Base-by-base conservation (phyloP, 2,329 filamentous ascomycete species). In the Cadophora malorum region DNA sequence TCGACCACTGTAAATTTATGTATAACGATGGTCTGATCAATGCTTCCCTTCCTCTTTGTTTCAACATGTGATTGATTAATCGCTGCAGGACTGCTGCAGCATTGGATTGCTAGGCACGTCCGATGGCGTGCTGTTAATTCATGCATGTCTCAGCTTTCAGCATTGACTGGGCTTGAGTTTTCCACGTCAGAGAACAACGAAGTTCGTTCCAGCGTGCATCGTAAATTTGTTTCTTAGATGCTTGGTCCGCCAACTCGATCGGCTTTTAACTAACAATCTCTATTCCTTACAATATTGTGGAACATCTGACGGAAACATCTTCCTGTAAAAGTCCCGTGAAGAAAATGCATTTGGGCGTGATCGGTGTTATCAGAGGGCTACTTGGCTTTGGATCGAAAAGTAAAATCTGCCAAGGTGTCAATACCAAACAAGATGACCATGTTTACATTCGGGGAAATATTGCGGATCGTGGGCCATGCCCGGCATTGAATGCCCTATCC, bases 401-500 rank as follows among this genome's bases (percentile, higher is more conserved):
- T 21, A 64, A 58, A 16, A 38, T 41, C 1, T 41, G 23, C n/a
- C 31, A 60, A 28, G 10, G 25, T 21, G 35, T 33, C 31, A 56
- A 58, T 21, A 41, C 62, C 3, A 23, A 60, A 45, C 10, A 25
- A 12, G 21, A 55, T 9, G 64, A 68, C 50, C 64, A 70, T 59
- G 31, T 33, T 8, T 70, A 70, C 50, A 63, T 70, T 35, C 25
- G 56, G 19, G 69, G 69, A 14, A 23, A 61, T 16, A 64, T 64
- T 23, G 55, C 35, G 4, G 65, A 66, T 50, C 64, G 66, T 33
- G 69, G 69, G 16, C 69, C 69, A 7, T 70, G 69, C 58, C 69
- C 69, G n/a, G 69, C 64, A 4, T 45, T 70, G 16, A 70, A 70
- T 47, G 66, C 69, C 5, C 61, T 70, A 5, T 67, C 69, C 35